Base-by-base conservation (phyloP, 2,329 filamentous ascomycete genomes). In the Xylariaceae sp. region DNA sequence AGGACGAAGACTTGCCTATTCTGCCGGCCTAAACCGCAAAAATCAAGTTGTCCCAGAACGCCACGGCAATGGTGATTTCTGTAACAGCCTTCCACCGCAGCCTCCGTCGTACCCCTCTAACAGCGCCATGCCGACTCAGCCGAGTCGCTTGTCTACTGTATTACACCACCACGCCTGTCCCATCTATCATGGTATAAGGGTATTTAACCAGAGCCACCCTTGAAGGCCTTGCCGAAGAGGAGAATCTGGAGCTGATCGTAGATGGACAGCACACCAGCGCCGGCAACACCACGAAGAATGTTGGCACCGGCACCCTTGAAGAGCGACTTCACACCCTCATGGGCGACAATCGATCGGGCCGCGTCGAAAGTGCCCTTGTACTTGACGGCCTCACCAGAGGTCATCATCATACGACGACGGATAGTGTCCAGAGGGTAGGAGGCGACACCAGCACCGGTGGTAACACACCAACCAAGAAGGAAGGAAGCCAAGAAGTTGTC, bases 361-460 rank as follows among this genome's bases (percentile, higher is more conserved):
- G 95, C 95, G 82, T 99, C 95, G 73, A 98, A 73, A 70, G 95
- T 96, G 78, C 88, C 90, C 81, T 89, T 91, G 91, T 99, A 99
- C 91, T 99, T 99, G 88, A 99, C 95, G 85, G 95, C 95, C 91
- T 96, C 84, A 81, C 86, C 85, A 67, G 84, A 88, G 74, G 95
- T 99, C 95, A 99, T 99, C 95, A 99, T 99, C 95, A 99, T 99
- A 85, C 95, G 95, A 88, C 95, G 93, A 88, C 95, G 95, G 86
- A 99, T 92, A 77, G 95, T 99, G 83, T 99, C 95, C 77, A 99
- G 92, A 84, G 95, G 95, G 87, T 99, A 99, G 76, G 95, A 98
- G 83, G 95, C 95, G 81, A 99, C 96, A 96, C 95, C 95, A 81
- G 95, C 95, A 96, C 90, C 95, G 79, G 95, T 99, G 84, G 95